Evolutionary conservation across 2,329 filamentous ascomycete species (phyloP), one percentile per base, ranked within the genome.

Genomic region (Eurotiales sp.): DNA sequence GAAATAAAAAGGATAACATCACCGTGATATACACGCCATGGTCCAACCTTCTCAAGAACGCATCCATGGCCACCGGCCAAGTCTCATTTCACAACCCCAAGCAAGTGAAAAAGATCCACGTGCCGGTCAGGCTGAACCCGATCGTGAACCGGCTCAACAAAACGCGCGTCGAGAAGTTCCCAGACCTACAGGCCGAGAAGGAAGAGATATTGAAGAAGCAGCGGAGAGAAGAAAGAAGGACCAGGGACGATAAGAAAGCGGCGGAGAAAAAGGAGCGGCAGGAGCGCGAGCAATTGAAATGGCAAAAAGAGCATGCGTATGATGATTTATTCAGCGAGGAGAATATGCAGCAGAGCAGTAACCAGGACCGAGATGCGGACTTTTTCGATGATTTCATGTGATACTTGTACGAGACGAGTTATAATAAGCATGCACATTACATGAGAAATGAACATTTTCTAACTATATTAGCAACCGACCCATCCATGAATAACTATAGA

Each of bases 81-180:
- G 93, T 99, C 48, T 86, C 88, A 57, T 99, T 97, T 77, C 91
- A 96, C 66, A 89, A 96, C 70, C 81, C 80, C 36, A 90, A 89
- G 63, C 60, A 86, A 75, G 90, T 96, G 57, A 91, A 87, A 73
- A 85, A 86, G 59, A 76, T 96, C 52, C 83, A 95, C 52, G 87
- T 99, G 14, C 70, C 83, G 10, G 80, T 85, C 65, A 83, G 92
- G 47, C 88, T 95, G 67, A 99, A 99, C 69, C 75, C 85, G 45
- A 90, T 96, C 63, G 83, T 99, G 74, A 99, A 99, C 74, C 84
- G 93, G n/a, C 82, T 99, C 58, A 97, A 96, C 77, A 99, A 97
- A 79, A 99, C 93, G 30, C 90, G 87, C 60, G 82, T 88, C 29
- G 92, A 97, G 74, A 88, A 85, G 69, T 89, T 85, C 66, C 90